These are phyloP conservation scores for Ogataea degrootiae DNA, from an alignment of 805 yeast genomes.

Conservation along the genomic window DNA sequence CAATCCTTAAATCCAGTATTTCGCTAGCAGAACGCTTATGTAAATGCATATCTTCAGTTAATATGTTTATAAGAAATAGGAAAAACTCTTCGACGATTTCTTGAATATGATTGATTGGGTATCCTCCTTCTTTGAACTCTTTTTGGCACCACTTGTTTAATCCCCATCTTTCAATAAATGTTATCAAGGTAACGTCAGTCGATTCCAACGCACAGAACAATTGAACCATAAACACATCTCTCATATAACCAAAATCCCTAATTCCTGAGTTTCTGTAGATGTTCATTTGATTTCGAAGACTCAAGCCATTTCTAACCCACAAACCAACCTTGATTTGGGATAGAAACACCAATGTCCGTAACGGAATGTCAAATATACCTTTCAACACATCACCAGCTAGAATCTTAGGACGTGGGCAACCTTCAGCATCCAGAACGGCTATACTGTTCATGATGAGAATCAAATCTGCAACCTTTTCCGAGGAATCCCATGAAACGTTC, in stretches of 20 bases:
- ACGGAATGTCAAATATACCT: slow-evolving; percentile 62
- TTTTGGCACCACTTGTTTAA: slow-evolving; percentile 50
- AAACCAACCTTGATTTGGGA: slow-evolving; percentile 85
- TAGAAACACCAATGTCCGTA: slow-evolving; percentile 69
- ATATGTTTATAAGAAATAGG: slow-evolving; percentile 57
- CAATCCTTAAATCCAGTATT: slow-evolving; percentile 46
- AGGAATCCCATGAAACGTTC: slow-evolving; percentile 23
- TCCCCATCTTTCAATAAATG: slow-evolving; percentile 68
- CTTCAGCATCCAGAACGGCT: neutral
- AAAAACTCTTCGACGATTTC: slow-evolving; percentile 75
- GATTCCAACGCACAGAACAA: slow-evolving; percentile 45
- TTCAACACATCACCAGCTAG: slow-evolving; percentile 18
- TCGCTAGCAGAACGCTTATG: slow-evolving; percentile 44
- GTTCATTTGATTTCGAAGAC: slow-evolving; percentile 72
- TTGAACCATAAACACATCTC: slow-evolving; percentile 76
- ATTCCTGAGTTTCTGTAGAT: slow-evolving; percentile 74
- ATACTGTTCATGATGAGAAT: slow-evolving; percentile 10
- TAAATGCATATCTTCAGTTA: slow-evolving; percentile 64
- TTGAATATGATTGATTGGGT: slow-evolving; percentile 23
- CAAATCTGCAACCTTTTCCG: slow-evolving; percentile 3
- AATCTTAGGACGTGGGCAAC: neutral
- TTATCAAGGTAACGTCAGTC: slow-evolving; percentile 52
- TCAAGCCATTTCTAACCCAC: slow-evolving; percentile 93
- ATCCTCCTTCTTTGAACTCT: slow-evolving; percentile 39
- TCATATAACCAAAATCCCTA: slow-evolving; percentile 74